Percentiles rank a stretch among this genome's conserved stretches.
phyloP scores from a whole-genome alignment of 2,329 filamentous ascomycete genomes.

The Talaromyces sp. region DNA sequence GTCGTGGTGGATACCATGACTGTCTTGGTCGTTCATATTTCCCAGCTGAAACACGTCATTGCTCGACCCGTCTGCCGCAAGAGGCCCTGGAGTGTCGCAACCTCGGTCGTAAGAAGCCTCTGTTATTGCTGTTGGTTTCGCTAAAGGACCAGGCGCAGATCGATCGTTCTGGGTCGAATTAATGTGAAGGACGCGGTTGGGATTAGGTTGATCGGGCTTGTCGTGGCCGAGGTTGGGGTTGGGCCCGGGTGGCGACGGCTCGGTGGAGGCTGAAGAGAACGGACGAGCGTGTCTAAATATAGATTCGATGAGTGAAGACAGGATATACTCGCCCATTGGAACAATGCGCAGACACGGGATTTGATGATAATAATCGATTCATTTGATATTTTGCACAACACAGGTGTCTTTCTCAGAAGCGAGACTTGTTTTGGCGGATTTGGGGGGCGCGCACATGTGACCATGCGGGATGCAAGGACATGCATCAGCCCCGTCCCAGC shows the following conservation, averaged over 20 bases:
- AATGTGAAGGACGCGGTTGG: slow-evolving; percentile 16
- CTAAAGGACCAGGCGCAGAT: not conserved
- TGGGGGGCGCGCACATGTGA: not conserved
- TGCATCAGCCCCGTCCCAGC: not conserved
- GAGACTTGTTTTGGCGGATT: not conserved
- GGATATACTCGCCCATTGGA: slow-evolving; percentile 41
- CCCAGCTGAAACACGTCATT: slow-evolving; percentile 1
- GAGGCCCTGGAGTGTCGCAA: not conserved
- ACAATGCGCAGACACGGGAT: not conserved
- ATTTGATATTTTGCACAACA: not conserved
- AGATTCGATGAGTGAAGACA: slow-evolving; percentile 38
- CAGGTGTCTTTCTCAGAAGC: not conserved
- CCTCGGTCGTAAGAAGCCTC: not conserved
- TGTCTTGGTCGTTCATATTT: slow-evolving; percentile 5
- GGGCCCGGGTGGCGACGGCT: slow-evolving; percentile 17
- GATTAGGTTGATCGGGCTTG: not conserved
- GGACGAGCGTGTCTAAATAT: slow-evolving; percentile 38
- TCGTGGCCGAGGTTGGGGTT: slow-evolving; percentile 14
- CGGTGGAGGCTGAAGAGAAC: slow-evolving; percentile 24
- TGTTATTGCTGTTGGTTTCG: not conserved
- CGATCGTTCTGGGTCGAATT: slow-evolving; percentile 11
- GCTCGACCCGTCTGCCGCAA: slow-evolving; percentile 2
- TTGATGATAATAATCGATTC: not conserved
- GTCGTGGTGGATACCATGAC: not conserved
- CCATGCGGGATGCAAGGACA: not conserved